Conservation (phyloP, 345 rosid genomes). For the Eutrema yunnanense region DNA sequence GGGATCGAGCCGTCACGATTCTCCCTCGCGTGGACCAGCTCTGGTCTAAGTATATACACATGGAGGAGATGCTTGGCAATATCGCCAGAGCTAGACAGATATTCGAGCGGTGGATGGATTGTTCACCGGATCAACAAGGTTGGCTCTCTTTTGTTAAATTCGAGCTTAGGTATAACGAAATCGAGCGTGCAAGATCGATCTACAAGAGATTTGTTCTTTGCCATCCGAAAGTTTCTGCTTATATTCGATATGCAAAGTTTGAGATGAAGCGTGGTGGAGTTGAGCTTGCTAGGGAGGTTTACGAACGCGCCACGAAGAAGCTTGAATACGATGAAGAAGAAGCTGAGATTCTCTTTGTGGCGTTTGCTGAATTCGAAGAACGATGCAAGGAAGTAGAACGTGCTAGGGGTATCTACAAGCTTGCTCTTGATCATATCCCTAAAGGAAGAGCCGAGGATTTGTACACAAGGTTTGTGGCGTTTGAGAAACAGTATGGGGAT, state of each 20-base stretch:
- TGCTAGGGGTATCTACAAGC: conserved; percentile 59
- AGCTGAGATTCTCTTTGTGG: conserved; percentile 58
- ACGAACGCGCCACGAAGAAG: conserved; percentile 53
- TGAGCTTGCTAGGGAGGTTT: conserved; percentile 42
- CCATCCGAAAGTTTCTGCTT: conserved; percentile 54
- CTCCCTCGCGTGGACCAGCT: conserved; percentile 70
- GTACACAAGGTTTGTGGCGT: conserved; percentile 54
- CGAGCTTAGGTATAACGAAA: conserved; percentile 54
- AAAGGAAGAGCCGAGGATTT: conserved; percentile 63
- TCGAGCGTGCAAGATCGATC: conserved; percentile 47
- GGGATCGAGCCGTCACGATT: conserved; percentile 57
- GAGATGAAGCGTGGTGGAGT: conserved; percentile 67
- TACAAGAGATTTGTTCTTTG: conserved; percentile 51
- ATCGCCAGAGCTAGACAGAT: conserved; percentile 57
- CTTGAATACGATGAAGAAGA: conserved; percentile 55
- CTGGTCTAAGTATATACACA: conserved; percentile 74
- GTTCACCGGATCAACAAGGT: conserved; percentile 68
- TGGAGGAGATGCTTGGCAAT: conserved; percentile 67
- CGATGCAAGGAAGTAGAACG: conserved; percentile 58
- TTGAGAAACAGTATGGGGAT: conserved; percentile 68
- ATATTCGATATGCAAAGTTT: conserved; percentile 56
- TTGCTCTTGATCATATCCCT: conserved; percentile 61
- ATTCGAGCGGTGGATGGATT: conserved; percentile 65
- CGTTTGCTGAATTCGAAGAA: conserved; percentile 70
- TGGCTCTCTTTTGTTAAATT: conserved; percentile 65